Base-by-base conservation (phyloP, 345 rosid genomes). In the Ricinus communis region DNA sequence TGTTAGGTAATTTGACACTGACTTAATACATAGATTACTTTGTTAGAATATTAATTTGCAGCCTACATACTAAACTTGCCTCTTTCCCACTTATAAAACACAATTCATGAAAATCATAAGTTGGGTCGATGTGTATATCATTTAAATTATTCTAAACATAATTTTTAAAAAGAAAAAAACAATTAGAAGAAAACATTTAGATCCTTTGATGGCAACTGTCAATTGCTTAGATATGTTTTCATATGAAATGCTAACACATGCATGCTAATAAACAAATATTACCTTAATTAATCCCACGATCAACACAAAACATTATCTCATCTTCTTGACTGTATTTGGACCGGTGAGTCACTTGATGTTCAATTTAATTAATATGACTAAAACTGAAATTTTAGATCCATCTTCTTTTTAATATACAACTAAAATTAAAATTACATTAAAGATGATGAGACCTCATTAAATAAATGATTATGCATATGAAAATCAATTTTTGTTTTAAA, bases 1-100 rank as follows among this genome's bases (percentile, higher is more conserved):
- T 65, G 80, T 79, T 82, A 73, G 84, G 82, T 77, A 46, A 59
- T 56, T 57, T 71, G 83, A 82, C 24, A 65, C 51, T 46, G 69
- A 73, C 66, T 5, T 1, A 30, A 5, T 46, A 5, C 21, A 46
- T 75, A 21, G 40, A 53, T 55, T 56, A 76, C 68, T 69, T 54
- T 13, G 25, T 10, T 51, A 19, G 21, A 8, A 28, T 21, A 21
- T 74, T 67, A 64, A 76, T 58, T 2, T 21, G 18, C 1, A 8
- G 21, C 25, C 5, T 52, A 9, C n/a, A n/a, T 54, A 13, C 18
- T 6, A 18, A 12, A 21, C 50, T 33, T 47, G 69, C 49, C n/a
- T 62, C 61, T 64, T 33, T 61, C 33, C 63, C 49, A 79, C 22
- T 51, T 28, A 6, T 0, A n/a, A 31, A 51, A 14, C 21, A 13